A percentile compares a stretch with the other conserved stretches of the same genome.
These are phyloP conservation scores for Adansonia rubrostipa DNA, from an alignment of 441 rosid genomes.

Conservation along the genomic window DNA sequence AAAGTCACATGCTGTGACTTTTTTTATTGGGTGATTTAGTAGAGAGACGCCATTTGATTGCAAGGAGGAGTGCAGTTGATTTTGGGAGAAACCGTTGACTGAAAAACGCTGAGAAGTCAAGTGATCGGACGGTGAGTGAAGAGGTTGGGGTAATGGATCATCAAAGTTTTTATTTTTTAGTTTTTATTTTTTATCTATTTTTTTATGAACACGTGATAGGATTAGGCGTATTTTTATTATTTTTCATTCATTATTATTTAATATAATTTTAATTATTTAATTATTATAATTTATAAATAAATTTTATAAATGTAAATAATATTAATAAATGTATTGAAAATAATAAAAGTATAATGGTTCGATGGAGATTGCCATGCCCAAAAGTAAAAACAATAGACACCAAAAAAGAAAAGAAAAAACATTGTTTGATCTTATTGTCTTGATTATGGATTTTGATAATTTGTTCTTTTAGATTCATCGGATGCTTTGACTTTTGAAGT, in stretches of 20 bases:
- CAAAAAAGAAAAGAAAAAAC: too few relatives aligned
- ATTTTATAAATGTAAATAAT: too few relatives aligned
- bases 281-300: too few relatives aligned
- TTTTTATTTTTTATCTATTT: not conserved
- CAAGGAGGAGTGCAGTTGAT: not conserved
- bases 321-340: too few relatives aligned
- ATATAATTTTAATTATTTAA: too few relatives aligned
- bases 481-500: not conserved
- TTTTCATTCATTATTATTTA: too few relatives aligned
- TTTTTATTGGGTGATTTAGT: not conserved
- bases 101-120: not conserved
- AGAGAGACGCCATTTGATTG: not conserved
- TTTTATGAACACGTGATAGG: not conserved
- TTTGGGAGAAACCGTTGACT: not conserved
- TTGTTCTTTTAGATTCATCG: not conserved
- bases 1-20: not conserved
- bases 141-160: not conserved
- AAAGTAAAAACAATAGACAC: not conserved
- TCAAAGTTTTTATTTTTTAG: not conserved
- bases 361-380: not conserved
- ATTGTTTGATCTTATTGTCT: not conserved
- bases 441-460: not conserved
- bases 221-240: too few relatives aligned
- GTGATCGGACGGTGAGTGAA: constrained; percentile 3
- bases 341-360: too few relatives aligned